Conservation (phyloP, 768 basidiomycete species). For the Auricularia auricula-judae region DNA sequence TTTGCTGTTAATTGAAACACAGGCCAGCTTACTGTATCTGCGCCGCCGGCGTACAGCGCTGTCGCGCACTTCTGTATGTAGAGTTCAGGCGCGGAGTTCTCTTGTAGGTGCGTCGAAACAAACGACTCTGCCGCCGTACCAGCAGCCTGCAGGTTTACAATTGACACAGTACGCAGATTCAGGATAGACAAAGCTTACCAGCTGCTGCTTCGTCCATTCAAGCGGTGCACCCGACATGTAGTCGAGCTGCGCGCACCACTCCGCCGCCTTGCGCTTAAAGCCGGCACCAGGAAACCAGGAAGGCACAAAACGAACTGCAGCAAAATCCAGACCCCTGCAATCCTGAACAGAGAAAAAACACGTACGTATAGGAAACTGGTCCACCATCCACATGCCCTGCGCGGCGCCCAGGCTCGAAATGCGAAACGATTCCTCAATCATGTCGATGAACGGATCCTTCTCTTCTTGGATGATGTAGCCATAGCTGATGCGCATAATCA, state of each 20-base stretch:
- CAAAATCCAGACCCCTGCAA: background rate
- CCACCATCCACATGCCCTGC: constrained; percentile 6
- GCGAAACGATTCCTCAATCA: constrained; percentile 2
- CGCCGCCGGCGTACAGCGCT: background rate
- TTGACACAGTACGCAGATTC: background rate
- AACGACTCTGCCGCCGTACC: background rate
- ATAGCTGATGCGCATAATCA: constrained; percentile 8
- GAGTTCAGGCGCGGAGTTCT: background rate
- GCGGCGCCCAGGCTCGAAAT: background rate
- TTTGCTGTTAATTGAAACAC: background rate
- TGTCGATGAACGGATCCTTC: constrained; percentile 3
- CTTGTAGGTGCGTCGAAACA: background rate
- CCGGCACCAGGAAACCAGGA: constrained; percentile 10
- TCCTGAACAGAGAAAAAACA: background rate
- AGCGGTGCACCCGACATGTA: background rate
- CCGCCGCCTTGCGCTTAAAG: constrained; percentile 5
- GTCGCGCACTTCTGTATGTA: background rate
- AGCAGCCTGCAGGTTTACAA: background rate
- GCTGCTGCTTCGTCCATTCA: constrained; percentile 2
- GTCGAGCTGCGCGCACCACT: background rate
- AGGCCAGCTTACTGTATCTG: background rate
- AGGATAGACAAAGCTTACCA: background rate
- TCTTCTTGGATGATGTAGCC: constrained; percentile 4
- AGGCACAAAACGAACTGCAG: constrained; percentile 7
- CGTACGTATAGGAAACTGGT: constrained; percentile 4